Conservation (phyloP, 2,329 filamentous ascomycete species). For the Aspergillus tamarii region DNA sequence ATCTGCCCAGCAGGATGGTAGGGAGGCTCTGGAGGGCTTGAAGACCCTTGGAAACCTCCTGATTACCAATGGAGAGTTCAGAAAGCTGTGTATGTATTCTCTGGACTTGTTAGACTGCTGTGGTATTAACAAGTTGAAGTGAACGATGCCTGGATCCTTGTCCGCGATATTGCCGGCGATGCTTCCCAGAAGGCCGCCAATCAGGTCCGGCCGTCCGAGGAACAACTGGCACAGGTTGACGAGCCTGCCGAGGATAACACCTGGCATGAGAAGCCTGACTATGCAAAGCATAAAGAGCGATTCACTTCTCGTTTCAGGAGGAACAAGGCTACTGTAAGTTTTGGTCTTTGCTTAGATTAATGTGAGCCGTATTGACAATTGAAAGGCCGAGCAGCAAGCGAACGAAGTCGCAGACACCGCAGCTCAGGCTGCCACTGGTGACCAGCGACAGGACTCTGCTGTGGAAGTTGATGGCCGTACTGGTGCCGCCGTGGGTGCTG, state of each 20-base stretch:
- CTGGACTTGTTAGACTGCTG: conserved; percentile 13
- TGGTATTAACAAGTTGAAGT: conserved; percentile 52
- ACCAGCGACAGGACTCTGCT: conserved; percentile 51
- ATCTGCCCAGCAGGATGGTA: conserved; percentile 77
- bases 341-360: neutral
- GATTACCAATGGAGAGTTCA: conserved; percentile 94
- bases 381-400: conserved; percentile 51
- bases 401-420: conserved; percentile 61
- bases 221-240: conserved; percentile 77
- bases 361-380: neutral
- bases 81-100: conserved; percentile 73
- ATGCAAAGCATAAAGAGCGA: conserved; percentile 70
- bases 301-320: conserved; percentile 63
- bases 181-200: conserved; percentile 78
- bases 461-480: conserved; percentile 57
- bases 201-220: conserved; percentile 75
- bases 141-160: conserved; percentile 75
- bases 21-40: conserved; percentile 80
- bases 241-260: conserved; percentile 84
- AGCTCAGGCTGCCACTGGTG: conserved; percentile 53
- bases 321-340: conserved; percentile 56
- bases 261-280: conserved; percentile 85
- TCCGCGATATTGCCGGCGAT: conserved; percentile 91
- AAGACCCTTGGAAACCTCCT: conserved; percentile 85
- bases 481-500: conserved; percentile 39